Conservation (phyloP, 2,329 filamentous ascomycete species). For the Verticillium klebahnii region DNA sequence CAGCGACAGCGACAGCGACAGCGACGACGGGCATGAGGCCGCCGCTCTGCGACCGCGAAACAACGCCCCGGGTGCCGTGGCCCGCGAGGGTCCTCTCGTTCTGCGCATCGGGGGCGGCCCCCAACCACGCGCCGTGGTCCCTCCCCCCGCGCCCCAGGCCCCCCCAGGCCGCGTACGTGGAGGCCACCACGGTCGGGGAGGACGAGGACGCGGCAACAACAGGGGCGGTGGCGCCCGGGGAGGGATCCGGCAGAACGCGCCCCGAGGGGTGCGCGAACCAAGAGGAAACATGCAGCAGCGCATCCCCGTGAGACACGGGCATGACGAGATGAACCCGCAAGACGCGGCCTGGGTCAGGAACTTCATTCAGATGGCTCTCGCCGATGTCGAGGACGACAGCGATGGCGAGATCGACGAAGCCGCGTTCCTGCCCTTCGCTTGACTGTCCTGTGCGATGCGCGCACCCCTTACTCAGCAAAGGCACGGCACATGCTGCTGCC, state of each 20-base stretch:
- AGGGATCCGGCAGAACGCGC: slow-evolving; percentile 20
- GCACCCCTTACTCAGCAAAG: slow-evolving; percentile 1
- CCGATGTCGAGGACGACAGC: slow-evolving; percentile 47
- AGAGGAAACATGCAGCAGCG: slow-evolving; percentile 12
- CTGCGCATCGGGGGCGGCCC: slow-evolving; percentile 44
- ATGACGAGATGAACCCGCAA: slow-evolving; percentile 34
- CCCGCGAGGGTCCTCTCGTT: slow-evolving; percentile 52
- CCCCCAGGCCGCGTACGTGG: slow-evolving; percentile 16
- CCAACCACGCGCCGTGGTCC: slow-evolving; percentile 19
- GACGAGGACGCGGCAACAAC: slow-evolving; percentile 18
- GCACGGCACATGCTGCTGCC: not conserved
- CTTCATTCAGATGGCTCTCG: slow-evolving; percentile 49
- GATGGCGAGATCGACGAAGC: slow-evolving; percentile 28
- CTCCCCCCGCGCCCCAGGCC: slow-evolving; percentile 23
- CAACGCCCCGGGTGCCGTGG: slow-evolving; percentile 37
- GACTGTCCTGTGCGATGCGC: slow-evolving; percentile 3
- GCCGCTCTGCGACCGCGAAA: slow-evolving; percentile 9
- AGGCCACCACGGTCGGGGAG: slow-evolving; percentile 14
- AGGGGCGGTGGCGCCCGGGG: slow-evolving; percentile 21
- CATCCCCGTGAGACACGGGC: not conserved
- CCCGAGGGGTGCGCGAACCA: slow-evolving; percentile 15
- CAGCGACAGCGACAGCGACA: slow-evolving; percentile 23
- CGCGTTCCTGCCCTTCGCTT: not conserved
- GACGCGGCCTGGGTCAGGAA: slow-evolving; percentile 49
- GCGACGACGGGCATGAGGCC: slow-evolving; percentile 5